Percentiles rank a stretch among this genome's conserved stretches.
These are phyloP conservation scores for Annulohypoxylon truncatum DNA, from an alignment of 2,329 filamentous ascomycete species.

Conservation along the genomic window DNA sequence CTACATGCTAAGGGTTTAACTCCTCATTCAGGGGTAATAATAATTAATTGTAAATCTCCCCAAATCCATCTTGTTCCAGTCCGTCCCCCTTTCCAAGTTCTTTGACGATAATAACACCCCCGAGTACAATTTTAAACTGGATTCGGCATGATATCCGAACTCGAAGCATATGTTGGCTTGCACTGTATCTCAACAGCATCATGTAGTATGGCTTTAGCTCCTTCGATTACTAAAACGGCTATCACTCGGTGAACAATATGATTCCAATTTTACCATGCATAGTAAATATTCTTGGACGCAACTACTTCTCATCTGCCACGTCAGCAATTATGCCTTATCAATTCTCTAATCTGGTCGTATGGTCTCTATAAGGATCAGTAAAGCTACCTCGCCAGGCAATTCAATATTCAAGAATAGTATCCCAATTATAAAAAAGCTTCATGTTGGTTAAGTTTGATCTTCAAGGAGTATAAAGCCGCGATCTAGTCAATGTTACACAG, in stretches of 20 bases:
- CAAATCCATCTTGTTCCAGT: not conserved
- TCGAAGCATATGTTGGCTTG: not conserved
- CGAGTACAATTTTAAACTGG: not conserved
- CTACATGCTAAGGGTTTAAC: not conserved
- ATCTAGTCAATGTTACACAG: not conserved
- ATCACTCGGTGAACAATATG: not conserved
- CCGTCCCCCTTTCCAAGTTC: not conserved
- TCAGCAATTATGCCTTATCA: not conserved
- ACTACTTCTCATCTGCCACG: not conserved
- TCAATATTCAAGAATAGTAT: not conserved
- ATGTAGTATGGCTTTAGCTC: not conserved
- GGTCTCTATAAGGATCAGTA: not conserved
- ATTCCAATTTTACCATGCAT: conserved; percentile 6
- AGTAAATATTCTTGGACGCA: not conserved
- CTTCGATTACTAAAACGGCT: not conserved
- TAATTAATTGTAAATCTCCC: not conserved
- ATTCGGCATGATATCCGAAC: not conserved
- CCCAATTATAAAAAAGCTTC: not conserved
- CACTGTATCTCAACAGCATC: not conserved
- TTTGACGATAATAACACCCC: not conserved
- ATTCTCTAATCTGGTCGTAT: not conserved
- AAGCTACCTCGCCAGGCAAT: not conserved
- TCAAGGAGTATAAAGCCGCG: not conserved
- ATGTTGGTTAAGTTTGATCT: not conserved
- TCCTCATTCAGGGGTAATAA: not conserved